Evolutionary conservation across 305 asterid genomes (phyloP).

Genomic region (Stenogyne calaminthoides): DNA sequence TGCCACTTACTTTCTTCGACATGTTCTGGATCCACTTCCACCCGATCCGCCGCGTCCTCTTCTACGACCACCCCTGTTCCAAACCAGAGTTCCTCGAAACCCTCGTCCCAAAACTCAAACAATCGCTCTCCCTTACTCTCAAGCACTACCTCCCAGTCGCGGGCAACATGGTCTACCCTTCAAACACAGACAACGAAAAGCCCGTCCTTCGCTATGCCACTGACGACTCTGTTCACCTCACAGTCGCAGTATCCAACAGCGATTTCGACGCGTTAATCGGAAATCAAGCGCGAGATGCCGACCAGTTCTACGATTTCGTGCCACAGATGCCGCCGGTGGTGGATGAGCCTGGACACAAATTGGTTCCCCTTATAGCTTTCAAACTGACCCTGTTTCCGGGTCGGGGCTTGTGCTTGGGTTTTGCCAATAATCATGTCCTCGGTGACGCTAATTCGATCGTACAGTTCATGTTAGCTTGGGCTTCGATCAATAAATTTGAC

Average conservation of each 20-base stretch:
- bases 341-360: neutral
- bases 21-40: conserved; percentile 11
- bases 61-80: conserved; percentile 27
- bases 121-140: conserved; percentile 33
- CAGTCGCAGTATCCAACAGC: conserved; percentile 19
- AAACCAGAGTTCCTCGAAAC: neutral
- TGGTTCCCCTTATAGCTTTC: conserved; percentile 23
- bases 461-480: neutral
- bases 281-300: conserved; percentile 22
- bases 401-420: conserved; percentile 5
- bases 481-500: neutral
- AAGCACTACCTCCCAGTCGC: conserved; percentile 22
- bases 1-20: conserved; percentile 28
- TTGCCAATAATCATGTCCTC: neutral
- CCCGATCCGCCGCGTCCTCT: conserved; percentile 29
- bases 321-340: conserved; percentile 15
- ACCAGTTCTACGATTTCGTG: conserved; percentile 29
- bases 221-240: conserved; percentile 33
- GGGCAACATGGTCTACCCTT: conserved; percentile 26
- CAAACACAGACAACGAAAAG: neutral
- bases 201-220: conserved; percentile 22
- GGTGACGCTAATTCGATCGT: neutral
- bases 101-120: conserved; percentile 26
- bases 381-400: conserved; percentile 29
- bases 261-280: conserved; percentile 32